phyloP scores from a whole-genome alignment of 495 filamentous ascomycete species.

The Friedmanniomyces endolithicus region DNA sequence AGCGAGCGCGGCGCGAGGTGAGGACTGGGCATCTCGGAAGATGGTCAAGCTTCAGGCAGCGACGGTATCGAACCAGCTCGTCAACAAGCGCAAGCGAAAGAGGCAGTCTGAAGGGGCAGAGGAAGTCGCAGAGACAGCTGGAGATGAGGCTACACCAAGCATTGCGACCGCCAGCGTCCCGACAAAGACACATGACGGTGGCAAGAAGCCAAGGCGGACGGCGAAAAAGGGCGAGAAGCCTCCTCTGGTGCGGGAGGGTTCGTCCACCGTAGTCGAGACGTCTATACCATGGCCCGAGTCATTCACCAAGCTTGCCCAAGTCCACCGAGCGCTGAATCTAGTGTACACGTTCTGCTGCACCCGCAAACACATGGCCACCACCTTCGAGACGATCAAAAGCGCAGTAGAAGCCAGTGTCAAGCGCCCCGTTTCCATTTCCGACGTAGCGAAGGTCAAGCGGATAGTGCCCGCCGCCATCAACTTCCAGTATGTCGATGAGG shows the following conservation, averaged over 20 bases:
- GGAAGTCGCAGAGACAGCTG: not conserved
- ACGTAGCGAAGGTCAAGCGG: conserved; percentile 70
- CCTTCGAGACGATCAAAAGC: conserved; percentile 72
- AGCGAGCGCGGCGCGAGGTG: too few species aligned
- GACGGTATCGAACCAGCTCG: conserved; percentile 41
- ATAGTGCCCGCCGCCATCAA: conserved; percentile 63
- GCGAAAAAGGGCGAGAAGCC: conserved; percentile 22
- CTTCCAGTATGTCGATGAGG: conserved; percentile 79
- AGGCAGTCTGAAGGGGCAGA: conserved; percentile 19
- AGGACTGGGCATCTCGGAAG: not conserved
- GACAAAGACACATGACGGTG: conserved; percentile 45
- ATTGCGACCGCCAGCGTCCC: conserved; percentile 27
- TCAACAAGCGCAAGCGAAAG: conserved; percentile 45
- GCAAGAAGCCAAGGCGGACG: conserved; percentile 37
- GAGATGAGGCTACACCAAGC: conserved; percentile 13
- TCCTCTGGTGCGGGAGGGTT: conserved; percentile 29
- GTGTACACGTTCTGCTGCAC: conserved; percentile 92
- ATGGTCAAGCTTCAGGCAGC: conserved; percentile 48
- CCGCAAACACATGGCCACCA: conserved; percentile 80
- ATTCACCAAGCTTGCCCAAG: conserved; percentile 61
- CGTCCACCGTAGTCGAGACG: conserved; percentile 35
- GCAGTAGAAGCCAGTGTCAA: conserved; percentile 77
- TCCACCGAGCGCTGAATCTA: conserved; percentile 74
- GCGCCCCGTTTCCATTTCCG: conserved; percentile 53
- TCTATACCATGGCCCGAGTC: conserved; percentile 57